Conservation (phyloP, 768 basidiomycete species). For the Holtermanniella nyarrowii region DNA sequence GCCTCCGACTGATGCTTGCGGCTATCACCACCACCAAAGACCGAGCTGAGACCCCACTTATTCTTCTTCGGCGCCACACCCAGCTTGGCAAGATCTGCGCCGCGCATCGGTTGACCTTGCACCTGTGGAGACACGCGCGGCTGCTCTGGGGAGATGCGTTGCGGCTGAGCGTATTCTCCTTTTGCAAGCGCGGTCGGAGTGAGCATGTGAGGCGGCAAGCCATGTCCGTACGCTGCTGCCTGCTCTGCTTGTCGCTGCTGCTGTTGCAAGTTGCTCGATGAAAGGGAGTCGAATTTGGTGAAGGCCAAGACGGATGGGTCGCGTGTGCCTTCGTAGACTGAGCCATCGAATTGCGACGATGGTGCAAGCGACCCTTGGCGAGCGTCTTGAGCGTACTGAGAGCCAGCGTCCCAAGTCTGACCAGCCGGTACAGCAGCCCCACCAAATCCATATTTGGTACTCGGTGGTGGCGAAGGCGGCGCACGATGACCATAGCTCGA, state of each 20-base stretch:
- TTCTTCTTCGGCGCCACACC: slow-evolving; percentile 38
- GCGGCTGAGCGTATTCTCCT: background rate
- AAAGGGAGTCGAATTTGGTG: background rate
- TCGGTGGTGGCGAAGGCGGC: slow-evolving; percentile 11
- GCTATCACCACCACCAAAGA: slow-evolving; percentile 39
- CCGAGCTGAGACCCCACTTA: slow-evolving; percentile 41
- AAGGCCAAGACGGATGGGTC: background rate
- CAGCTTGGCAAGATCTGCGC: slow-evolving; percentile 9
- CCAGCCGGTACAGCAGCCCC: slow-evolving; percentile 1
- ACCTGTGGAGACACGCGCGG: no score
- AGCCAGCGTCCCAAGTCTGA: background rate
- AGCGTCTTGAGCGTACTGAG: background rate
- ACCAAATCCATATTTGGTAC: slow-evolving; percentile 7
- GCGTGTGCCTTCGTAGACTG: background rate
- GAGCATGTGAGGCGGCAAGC: background rate
- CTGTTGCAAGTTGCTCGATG: background rate
- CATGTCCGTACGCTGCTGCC: background rate
- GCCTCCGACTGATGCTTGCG: slow-evolving; percentile 25
- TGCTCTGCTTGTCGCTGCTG: background rate
- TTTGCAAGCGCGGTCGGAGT: background rate
- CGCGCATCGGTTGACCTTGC: no score
- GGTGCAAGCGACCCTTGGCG: background rate
- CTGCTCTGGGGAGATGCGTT: background rate
- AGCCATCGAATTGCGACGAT: background rate
- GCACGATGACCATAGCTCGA: slow-evolving; percentile 36